Evolutionary conservation across 1,284 basidiomycete genomes (phyloP).

Genomic region (Fistulinella cinereoalba): DNA sequence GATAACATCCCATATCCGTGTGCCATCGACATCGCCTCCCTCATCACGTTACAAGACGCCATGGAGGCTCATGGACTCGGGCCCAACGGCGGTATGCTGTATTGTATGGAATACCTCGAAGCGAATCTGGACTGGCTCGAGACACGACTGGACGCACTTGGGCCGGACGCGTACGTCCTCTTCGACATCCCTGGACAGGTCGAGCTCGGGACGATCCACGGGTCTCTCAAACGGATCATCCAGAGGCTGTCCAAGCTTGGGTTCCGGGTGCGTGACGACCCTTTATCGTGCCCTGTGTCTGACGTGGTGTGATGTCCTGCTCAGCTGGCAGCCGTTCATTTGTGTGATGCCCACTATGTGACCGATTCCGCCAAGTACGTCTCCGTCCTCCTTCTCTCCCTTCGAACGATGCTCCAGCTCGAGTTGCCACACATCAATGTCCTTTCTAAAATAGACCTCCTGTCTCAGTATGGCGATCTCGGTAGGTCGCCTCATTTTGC

Average conservation of each 20-base stretch:
- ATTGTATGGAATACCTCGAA: conserved; percentile 97
- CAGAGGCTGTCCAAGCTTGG: conserved; percentile 67
- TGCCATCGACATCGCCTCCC: conserved; percentile 79
- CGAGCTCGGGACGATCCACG: conserved; percentile 95
- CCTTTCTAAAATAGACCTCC: conserved; percentile 91
- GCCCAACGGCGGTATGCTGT: conserved; percentile 96
- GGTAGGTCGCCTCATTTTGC: conserved; percentile 44
- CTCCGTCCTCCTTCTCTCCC: conserved; percentile 85
- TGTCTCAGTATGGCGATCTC: conserved; percentile 84
- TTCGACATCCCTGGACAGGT: conserved; percentile 99
- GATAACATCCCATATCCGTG: conserved; percentile 89
- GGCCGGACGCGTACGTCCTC: conserved; percentile 78
- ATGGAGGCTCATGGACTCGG: conserved; percentile 88
- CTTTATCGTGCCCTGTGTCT: too few species aligned
- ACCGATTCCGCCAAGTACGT: conserved; percentile 96
- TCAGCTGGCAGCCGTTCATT: conserved; percentile 90
- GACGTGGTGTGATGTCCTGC: too few species aligned
- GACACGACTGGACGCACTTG: conserved; percentile 64
- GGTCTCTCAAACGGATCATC: conserved; percentile 78
- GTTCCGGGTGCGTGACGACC: conserved; percentile 88
- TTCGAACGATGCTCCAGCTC: conserved; percentile 97
- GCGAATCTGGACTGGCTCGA: conserved; percentile 96
- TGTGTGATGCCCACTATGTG: conserved; percentile 96
- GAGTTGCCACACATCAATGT: conserved; percentile 98
- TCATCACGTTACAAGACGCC: conserved; percentile 87